phyloP scores from a whole-genome alignment of 169 alveolate species.

The Ichthyophthirius multifiliis region DNA sequence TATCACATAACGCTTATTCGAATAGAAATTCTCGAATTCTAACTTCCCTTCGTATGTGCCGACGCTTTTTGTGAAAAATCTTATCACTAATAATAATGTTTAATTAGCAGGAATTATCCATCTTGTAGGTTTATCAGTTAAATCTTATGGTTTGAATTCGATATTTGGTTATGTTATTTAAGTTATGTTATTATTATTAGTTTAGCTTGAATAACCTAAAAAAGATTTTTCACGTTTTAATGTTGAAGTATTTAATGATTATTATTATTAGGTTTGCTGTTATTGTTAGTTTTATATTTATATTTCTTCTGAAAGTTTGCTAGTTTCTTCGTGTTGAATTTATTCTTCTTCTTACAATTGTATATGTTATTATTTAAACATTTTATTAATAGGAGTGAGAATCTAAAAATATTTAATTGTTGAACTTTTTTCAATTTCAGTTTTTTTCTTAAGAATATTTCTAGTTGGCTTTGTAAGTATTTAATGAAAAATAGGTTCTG shows the following conservation, averaged over 20 bases:
- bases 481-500: conserved; percentile 67
- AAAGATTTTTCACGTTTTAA: background rate
- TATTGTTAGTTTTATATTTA: background rate
- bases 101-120: conserved; percentile 87
- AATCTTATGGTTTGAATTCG: conserved; percentile 24
- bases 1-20: conserved; percentile 65
- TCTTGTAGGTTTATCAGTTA: conserved; percentile 57
- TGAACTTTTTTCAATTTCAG: background rate
- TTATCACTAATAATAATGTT: conserved; percentile 64
- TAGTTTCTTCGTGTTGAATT: background rate
- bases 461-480: conserved; percentile 62
- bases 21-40: conserved; percentile 78
- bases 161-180: too few relatives aligned
- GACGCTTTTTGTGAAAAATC: conserved; percentile 80
- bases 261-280: background rate
- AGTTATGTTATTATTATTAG: background rate
- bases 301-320: background rate
- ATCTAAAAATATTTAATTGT: conserved; percentile 15
- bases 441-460: background rate
- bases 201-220: background rate
- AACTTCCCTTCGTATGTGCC: conserved; percentile 73
- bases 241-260: background rate
- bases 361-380: background rate
- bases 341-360: background rate
- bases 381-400: conserved; percentile 20